These are phyloP conservation scores for Aphanomyces euteiches DNA, from an alignment of 352 stramenopile genomes.

Conservation along the genomic window DNA sequence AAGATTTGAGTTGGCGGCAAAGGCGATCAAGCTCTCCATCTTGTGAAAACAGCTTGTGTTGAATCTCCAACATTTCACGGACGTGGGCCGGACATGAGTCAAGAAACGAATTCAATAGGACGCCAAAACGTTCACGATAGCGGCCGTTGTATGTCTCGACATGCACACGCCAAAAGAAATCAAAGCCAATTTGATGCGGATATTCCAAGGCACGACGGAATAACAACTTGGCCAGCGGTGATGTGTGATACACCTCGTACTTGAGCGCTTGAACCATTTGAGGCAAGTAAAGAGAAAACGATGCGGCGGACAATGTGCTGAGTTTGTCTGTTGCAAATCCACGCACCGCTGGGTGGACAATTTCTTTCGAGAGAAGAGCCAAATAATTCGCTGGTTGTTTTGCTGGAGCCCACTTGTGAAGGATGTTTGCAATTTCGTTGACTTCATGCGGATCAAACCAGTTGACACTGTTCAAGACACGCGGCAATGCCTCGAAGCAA, in stretches of 20 bases:
- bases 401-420: slow-evolving; percentile 61
- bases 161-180: slow-evolving; percentile 89
- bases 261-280: slow-evolving; percentile 90
- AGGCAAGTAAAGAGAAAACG: slow-evolving; percentile 84
- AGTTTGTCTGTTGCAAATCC: slow-evolving; percentile 75
- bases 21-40: slow-evolving; percentile 79
- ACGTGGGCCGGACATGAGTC: slow-evolving; percentile 88
- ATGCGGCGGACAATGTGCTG: slow-evolving; percentile 73
- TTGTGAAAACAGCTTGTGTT: slow-evolving; percentile 78
- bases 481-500: slow-evolving; percentile 58
- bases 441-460: slow-evolving; percentile 73
- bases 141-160: slow-evolving; percentile 81
- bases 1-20: slow-evolving; percentile 73
- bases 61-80: slow-evolving; percentile 87
- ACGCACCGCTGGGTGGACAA: slow-evolving; percentile 66
- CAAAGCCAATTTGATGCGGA: slow-evolving; percentile 85
- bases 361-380: slow-evolving; percentile 78
- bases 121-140: slow-evolving; percentile 76
- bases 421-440: slow-evolving; percentile 59
- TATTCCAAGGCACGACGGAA: slow-evolving; percentile 87
- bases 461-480: slow-evolving; percentile 76
- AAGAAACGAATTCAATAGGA: slow-evolving; percentile 77
- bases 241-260: slow-evolving; percentile 84
- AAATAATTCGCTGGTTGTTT: slow-evolving; percentile 82
- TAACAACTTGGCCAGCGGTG: slow-evolving; percentile 63